Percentiles rank a stretch among this genome's conserved stretches.
Conservation (phyloP, 164 flowering plant species). For the Nymphaea colorata region DNA sequence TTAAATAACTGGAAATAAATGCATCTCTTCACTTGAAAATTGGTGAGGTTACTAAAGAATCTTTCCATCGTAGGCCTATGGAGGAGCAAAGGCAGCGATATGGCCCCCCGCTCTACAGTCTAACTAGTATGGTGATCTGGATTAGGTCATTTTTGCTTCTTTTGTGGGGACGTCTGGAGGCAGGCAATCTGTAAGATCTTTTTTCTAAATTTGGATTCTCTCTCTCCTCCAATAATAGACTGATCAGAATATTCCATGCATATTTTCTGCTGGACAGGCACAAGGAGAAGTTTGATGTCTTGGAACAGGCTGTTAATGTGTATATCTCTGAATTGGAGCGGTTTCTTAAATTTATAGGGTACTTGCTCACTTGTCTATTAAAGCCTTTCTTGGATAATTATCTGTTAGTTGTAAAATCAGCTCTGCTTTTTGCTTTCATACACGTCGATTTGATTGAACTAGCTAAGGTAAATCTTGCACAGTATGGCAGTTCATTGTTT, state of each 20-base stretch:
- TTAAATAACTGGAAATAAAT: no score
- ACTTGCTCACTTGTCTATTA: conserved; percentile 3
- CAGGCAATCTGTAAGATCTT: conserved; percentile 55
- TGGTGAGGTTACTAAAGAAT: not conserved
- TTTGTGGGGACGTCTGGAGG: conserved; percentile 48
- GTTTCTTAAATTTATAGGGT: conserved; percentile 74
- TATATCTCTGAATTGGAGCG: conserved; percentile 77
- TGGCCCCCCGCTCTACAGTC: conserved; percentile 85
- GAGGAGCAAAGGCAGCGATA: conserved; percentile 94
- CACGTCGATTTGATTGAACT: no score
- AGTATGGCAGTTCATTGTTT: no score
- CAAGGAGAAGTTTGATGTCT: conserved; percentile 26
- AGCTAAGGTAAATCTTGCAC: no score
- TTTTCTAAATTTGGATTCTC: not conserved
- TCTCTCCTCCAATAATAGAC: no score
- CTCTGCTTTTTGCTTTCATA: no score
- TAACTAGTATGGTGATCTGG: conserved; percentile 59
- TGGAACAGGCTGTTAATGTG: conserved; percentile 57
- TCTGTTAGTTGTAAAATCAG: no score
- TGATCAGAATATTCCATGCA: not conserved
- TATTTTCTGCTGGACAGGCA: conserved; percentile 23
- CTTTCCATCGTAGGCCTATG: conserved; percentile 62
- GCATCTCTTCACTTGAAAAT: no score
- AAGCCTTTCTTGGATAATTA: no score
- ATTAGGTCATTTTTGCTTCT: conserved; percentile 53